Percentiles rank a stretch among this genome's conserved stretches.
Evolutionary conservation across 1,284 basidiomycete genomes (phyloP).

Genomic region (Ustilago vetiveriae): DNA sequence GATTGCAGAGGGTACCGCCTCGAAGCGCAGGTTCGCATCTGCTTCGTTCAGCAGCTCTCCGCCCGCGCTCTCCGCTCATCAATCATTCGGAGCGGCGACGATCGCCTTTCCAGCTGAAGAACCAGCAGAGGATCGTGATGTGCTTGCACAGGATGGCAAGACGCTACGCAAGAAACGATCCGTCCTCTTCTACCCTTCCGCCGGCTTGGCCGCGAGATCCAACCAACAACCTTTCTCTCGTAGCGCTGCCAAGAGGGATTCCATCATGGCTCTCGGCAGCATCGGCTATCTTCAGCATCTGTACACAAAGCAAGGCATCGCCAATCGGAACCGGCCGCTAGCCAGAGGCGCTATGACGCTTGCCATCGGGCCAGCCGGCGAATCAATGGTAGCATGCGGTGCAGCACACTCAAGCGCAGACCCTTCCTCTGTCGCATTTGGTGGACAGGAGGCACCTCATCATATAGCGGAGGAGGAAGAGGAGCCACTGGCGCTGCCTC

Average conservation of each 20-base stretch:
- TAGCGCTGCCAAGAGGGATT: constrained; percentile 55
- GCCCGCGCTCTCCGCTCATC: background rate
- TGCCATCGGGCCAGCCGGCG: constrained; percentile 52
- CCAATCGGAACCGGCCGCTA: constrained; percentile 38
- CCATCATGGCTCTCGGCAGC: constrained; percentile 51
- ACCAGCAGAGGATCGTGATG: constrained; percentile 29
- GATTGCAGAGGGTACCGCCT: background rate
- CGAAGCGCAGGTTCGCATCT: background rate
- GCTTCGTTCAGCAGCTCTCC: background rate
- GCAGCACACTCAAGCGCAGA: background rate
- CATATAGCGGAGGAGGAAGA: constrained; percentile 14
- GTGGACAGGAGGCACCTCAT: constrained; percentile 1
- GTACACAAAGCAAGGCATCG: constrained; percentile 57
- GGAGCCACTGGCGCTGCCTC: constrained; percentile 20
- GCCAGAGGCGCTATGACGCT: constrained; percentile 37
- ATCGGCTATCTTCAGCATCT: constrained; percentile 58
- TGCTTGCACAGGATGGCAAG: constrained; percentile 33
- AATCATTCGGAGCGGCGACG: background rate
- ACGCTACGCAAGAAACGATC: constrained; percentile 26
- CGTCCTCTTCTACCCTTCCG: constrained; percentile 47
- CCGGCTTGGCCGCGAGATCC: constrained; percentile 32
- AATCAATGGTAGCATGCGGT: constrained; percentile 24
- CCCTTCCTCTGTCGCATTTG: background rate
- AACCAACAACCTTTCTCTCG: constrained; percentile 56
- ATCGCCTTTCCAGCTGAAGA: constrained; percentile 30